Evolutionary conservation across 2,329 filamentous ascomycete species (phyloP).

Genomic region (Colletotrichum tamarilloi): DNA sequence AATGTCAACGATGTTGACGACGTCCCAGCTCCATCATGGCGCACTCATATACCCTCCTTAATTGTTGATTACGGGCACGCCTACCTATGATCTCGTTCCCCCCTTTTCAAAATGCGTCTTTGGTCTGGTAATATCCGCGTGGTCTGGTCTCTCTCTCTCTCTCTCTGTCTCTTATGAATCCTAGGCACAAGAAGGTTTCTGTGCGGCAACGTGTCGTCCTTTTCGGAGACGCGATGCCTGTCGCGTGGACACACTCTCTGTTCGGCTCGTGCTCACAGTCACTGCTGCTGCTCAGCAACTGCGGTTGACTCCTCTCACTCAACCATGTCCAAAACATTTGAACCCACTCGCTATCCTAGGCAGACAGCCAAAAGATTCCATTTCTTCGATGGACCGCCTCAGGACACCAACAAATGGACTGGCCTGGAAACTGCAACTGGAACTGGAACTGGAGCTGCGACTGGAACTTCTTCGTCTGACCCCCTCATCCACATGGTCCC

Average conservation of each 20-base stretch:
- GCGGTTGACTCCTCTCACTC: background rate
- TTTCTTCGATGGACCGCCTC: constrained; percentile 18
- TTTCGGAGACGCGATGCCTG: constrained; percentile 16
- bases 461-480: constrained; percentile 33
- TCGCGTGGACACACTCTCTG: constrained; percentile 13
- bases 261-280: background rate
- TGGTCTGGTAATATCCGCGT: background rate
- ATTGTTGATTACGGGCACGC: constrained; percentile 18
- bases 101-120: background rate
- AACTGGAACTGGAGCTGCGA: constrained; percentile 3
- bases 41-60: constrained; percentile 35
- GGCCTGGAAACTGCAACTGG: constrained; percentile 27
- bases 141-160: constrained; percentile 10
- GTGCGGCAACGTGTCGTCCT: constrained; percentile 12
- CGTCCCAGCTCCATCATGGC: constrained; percentile 18
- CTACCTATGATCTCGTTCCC: background rate
- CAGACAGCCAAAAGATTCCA: constrained; percentile 18
- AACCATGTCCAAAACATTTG: constrained; percentile 8
- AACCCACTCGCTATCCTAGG: constrained; percentile 19
- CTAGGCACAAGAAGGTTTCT: constrained; percentile 14
- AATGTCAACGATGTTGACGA: constrained; percentile 14
- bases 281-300: constrained; percentile 8
- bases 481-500: constrained; percentile 26
- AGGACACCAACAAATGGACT: constrained; percentile 7
- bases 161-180: background rate